A percentile compares a stretch with the other conserved stretches of the same genome.
These are phyloP conservation scores for Scheffersomyces insectosa DNA, from an alignment of 1,139 yeast species.

Conservation along the genomic window DNA sequence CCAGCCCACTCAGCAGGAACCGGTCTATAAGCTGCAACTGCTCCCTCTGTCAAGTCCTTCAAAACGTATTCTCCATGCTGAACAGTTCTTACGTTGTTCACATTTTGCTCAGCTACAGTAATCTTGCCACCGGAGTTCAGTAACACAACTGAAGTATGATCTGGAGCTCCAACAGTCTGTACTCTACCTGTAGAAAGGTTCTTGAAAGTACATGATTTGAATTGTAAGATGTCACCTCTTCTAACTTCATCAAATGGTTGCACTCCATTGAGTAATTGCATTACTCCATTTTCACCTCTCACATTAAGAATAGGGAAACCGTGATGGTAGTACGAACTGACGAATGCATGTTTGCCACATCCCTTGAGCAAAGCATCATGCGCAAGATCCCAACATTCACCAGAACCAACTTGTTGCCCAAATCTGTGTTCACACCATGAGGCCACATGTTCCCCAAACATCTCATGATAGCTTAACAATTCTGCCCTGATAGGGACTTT, in stretches of 20 bases:
- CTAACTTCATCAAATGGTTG: constrained; percentile 37
- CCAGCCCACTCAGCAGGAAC: constrained; percentile 57
- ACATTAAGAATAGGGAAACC: constrained; percentile 56
- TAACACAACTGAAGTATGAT: constrained; percentile 67
- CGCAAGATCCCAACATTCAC: constrained; percentile 83
- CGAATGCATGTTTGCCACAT: constrained; percentile 64
- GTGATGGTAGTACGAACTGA: constrained; percentile 54
- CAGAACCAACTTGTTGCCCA: constrained; percentile 62
- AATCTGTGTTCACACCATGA: constrained; percentile 59
- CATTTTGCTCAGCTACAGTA: constrained; percentile 62
- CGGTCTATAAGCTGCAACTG: constrained; percentile 54
- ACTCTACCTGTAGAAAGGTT: constrained; percentile 25
- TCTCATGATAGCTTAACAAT: constrained; percentile 39
- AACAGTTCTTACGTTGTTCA: constrained; percentile 52
- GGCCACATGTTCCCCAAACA: constrained; percentile 58
- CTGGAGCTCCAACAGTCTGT: constrained; percentile 56
- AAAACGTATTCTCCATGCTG: constrained; percentile 45
- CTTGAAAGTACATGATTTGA: constrained; percentile 44
- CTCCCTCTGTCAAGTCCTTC: constrained; percentile 48
- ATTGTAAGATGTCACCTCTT: constrained; percentile 46
- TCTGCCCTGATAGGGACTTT: constrained; percentile 38
- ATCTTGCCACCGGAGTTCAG: constrained; percentile 32
- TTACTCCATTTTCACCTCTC: constrained; percentile 24
- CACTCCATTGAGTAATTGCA: constrained; percentile 15
- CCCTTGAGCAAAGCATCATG: constrained; percentile 60